Conservation (phyloP, 192 early-diverging fungal genomes). For the Phycomyces nitens region DNA sequence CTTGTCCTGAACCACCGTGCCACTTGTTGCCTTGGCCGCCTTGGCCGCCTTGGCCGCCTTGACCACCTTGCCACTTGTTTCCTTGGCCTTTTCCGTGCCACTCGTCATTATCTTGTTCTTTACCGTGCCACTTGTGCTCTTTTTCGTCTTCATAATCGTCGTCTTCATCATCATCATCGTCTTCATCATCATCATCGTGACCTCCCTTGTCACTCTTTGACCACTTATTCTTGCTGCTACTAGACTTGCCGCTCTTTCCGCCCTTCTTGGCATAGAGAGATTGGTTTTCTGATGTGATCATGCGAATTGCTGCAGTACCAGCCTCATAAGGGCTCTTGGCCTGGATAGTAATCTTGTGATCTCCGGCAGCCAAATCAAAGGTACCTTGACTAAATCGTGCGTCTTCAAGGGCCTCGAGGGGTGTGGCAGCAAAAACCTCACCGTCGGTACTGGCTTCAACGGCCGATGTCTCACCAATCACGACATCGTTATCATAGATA, state of each 20-base stretch:
- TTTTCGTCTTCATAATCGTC: not conserved
- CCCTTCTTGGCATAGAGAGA: constrained; percentile 12
- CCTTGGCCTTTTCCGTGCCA: too few species aligned
- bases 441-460: constrained; percentile 11
- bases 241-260: not conserved
- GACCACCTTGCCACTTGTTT: too few species aligned
- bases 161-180: not conserved
- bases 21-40: too few species aligned
- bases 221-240: too few species aligned
- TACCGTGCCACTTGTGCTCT: not conserved
- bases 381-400: constrained; percentile 27
- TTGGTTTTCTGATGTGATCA: constrained; percentile 11
- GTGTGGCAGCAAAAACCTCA: constrained; percentile 27
- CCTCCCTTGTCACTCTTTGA: not conserved
- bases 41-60: too few species aligned
- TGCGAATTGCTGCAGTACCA: constrained; percentile 30
- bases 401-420: constrained; percentile 28
- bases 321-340: constrained; percentile 25
- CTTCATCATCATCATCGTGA: not conserved
- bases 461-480: constrained; percentile 20
- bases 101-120: too few species aligned
- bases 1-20: too few species aligned
- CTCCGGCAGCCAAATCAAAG: constrained; percentile 24
- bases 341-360: constrained; percentile 31
- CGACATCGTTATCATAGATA: constrained; percentile 25